Percentiles rank a stretch among this genome's conserved stretches.
Evolutionary conservation across 306 rosid genomes (phyloP).

Genomic region (Casuarina glauca): DNA sequence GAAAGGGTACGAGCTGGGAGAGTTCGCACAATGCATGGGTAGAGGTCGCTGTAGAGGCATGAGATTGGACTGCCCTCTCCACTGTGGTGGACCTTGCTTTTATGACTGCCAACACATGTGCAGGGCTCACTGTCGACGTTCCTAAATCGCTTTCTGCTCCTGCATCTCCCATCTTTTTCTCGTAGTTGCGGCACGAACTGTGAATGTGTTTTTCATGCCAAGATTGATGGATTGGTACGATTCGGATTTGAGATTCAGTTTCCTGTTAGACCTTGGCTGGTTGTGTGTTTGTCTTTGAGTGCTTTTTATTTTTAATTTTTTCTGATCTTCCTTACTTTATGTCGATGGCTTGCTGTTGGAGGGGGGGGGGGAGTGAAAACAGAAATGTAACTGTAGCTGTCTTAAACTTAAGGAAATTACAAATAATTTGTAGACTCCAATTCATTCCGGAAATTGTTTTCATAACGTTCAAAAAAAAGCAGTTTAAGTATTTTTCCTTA

Average conservation of each 20-base stretch:
- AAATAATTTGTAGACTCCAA: no score
- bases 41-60: conserved; percentile 66
- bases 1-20: conserved; percentile 59
- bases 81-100: conserved; percentile 85
- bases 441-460: no score
- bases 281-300: neutral
- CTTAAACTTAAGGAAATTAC: no score
- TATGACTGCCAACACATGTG: conserved; percentile 85
- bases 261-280: neutral
- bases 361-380: neutral
- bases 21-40: conserved; percentile 75
- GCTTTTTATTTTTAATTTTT: neutral
- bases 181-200: neutral
- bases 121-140: conserved; percentile 70
- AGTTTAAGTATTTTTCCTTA: no score
- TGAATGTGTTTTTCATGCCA: neutral
- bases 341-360: neutral
- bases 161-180: neutral
- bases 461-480: no score
- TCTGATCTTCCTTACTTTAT: neutral
- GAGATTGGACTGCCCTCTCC: conserved; percentile 87
- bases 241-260: neutral
- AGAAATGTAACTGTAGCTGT: no score
- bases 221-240: neutral
- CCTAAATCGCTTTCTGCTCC: conserved; percentile 1